These are phyloP conservation scores for Blastobotrys peoriensis DNA, from an alignment of 805 yeast genomes.

Conservation along the genomic window DNA sequence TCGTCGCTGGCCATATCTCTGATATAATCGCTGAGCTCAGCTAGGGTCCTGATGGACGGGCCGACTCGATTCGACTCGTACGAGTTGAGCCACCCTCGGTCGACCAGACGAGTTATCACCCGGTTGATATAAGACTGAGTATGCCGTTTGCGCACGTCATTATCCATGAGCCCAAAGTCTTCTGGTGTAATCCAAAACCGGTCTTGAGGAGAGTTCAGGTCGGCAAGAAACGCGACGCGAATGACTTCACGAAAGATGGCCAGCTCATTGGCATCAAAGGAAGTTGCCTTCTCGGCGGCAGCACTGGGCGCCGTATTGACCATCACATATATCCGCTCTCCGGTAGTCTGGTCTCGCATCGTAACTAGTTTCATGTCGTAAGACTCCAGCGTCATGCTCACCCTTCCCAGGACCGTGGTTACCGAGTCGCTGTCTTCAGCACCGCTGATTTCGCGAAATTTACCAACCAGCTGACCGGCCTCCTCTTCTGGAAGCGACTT, in stretches of 20 bases:
- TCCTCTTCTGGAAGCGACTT: conserved; percentile 8
- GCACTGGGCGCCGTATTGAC: conserved; percentile 39
- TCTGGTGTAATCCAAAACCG: conserved; percentile 18
- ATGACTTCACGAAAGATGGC: conserved; percentile 42
- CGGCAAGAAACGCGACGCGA: conserved; percentile 33
- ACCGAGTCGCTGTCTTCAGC: conserved; percentile 11
- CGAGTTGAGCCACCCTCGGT: conserved; percentile 45
- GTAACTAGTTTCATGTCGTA: conserved; percentile 33
- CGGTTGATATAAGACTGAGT: neutral
- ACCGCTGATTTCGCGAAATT: neutral
- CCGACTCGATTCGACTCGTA: conserved; percentile 21
- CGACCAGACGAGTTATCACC: conserved; percentile 29
- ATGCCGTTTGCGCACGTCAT: neutral
- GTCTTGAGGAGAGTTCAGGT: conserved; percentile 9
- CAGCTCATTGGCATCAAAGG: conserved; percentile 36
- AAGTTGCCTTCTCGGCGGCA: conserved; percentile 33
- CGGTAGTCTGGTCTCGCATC: conserved; percentile 33
- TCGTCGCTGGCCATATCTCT: conserved; percentile 35
- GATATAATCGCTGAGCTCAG: conserved; percentile 43
- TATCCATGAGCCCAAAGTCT: conserved; percentile 1
- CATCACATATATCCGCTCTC: conserved; percentile 33
- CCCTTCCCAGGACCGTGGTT: conserved; percentile 20
- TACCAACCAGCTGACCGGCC: conserved; percentile 3
- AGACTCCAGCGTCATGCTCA: conserved; percentile 36
- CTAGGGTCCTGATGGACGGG: conserved; percentile 37